Conservation (phyloP, 2,329 filamentous ascomycete genomes). For the Sclerotinia glacialis region DNA sequence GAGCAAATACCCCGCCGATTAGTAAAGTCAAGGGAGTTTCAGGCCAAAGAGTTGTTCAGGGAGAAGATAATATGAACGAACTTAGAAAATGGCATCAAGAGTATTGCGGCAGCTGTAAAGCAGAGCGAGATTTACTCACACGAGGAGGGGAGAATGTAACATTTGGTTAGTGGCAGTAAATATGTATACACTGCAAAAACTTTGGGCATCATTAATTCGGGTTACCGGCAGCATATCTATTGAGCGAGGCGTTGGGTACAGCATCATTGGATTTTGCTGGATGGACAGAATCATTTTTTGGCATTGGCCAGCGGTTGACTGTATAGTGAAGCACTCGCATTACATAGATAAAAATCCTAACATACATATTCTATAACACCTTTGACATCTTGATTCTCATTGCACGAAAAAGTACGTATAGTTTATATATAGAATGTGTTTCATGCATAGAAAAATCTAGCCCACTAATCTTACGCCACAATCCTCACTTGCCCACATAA, state of each 20-base stretch:
- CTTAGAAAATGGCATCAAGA: constrained; percentile 55
- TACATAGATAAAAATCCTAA: no score
- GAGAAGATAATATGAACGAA: constrained; percentile 43
- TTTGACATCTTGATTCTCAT: no score
- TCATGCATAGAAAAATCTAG: no score
- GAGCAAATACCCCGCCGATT: constrained; percentile 29
- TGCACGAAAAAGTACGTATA: no score
- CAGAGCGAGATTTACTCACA: constrained; percentile 36
- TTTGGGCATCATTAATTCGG: not conserved
- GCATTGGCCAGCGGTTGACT: not conserved
- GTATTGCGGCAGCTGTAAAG: constrained; percentile 60
- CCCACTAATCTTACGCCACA: no score
- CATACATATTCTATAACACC: no score
- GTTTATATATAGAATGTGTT: no score
- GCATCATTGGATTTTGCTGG: not conserved
- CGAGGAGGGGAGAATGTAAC: constrained; percentile 29
- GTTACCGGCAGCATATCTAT: not conserved
- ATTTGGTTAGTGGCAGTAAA: constrained; percentile 30
- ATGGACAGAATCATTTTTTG: constrained; percentile 3
- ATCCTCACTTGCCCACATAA: no score
- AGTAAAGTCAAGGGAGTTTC: constrained; percentile 32
- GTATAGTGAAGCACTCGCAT: no score
- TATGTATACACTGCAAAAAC: constrained; percentile 8
- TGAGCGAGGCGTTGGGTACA: constrained; percentile 23
- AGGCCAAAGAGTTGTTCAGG: constrained; percentile 30